phyloP scores from a whole-genome alignment of 495 filamentous ascomycete species.

The Tuber aestivum region DNA sequence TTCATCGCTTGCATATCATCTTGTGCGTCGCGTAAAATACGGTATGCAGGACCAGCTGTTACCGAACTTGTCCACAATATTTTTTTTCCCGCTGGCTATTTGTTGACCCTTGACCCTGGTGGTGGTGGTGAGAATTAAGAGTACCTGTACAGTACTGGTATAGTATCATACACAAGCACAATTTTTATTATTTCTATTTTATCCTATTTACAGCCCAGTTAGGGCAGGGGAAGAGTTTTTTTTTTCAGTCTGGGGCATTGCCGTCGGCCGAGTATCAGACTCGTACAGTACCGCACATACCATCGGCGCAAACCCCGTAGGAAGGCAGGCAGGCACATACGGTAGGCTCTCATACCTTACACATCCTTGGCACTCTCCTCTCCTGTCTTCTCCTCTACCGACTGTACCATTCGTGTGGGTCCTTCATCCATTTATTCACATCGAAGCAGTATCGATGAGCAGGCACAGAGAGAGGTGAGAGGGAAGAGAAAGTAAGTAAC shows the following conservation, averaged over 20 bases:
- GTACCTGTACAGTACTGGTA: not conserved
- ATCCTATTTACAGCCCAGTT: not conserved
- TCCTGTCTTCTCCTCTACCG: not conserved
- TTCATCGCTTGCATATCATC: too few relatives aligned
- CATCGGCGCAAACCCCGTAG: not conserved
- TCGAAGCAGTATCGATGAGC: not conserved
- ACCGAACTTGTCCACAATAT: not conserved
- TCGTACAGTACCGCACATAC: too few relatives aligned
- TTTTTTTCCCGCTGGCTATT: not conserved
- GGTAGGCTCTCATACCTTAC: not conserved
- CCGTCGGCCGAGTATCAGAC: not conserved
- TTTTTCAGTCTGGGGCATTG: not conserved
- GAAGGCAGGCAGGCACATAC: not conserved
- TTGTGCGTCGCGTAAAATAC: not conserved
- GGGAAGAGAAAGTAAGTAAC: not conserved
- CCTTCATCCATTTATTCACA: not conserved
- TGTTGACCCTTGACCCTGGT: too few relatives aligned
- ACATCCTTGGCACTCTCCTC: not conserved
- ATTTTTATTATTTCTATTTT: not conserved
- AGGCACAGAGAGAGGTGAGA: not conserved
- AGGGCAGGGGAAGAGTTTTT: not conserved
- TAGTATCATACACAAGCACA: not conserved
- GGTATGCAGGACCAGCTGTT: not conserved
- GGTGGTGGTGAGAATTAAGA: not conserved
- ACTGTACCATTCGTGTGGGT: not conserved